phyloP scores from a whole-genome alignment of 225 moss, liverwort and hornwort genomes.

The Rhytidiadelphus loreus region DNA sequence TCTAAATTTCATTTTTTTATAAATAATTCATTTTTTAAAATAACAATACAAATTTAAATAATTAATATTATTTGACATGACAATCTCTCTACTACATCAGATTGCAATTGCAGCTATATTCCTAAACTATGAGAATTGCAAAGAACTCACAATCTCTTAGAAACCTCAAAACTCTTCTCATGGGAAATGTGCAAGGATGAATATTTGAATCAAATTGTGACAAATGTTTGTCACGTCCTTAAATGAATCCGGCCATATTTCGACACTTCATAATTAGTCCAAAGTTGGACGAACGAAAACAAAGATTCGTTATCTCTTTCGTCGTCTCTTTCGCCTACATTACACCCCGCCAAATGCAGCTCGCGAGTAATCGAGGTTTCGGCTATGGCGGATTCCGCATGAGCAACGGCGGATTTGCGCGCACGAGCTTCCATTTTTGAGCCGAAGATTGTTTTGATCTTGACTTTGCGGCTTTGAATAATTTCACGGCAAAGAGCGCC shows the following conservation, averaged over 20 bases:
- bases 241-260: neutral
- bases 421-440: neutral
- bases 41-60: too few relatives aligned
- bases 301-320: neutral
- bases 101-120: too few relatives aligned
- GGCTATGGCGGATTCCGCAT: conserved; percentile 2
- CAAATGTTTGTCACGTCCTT: neutral
- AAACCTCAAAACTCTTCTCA: too few relatives aligned
- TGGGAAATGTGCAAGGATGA: neutral
- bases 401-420: neutral
- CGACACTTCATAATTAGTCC: neutral
- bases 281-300: neutral
- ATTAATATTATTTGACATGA: too few relatives aligned
- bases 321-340: neutral
- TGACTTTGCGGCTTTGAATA: too few relatives aligned
- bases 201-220: neutral
- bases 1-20: too few relatives aligned
- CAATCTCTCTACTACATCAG: too few relatives aligned
- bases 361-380: neutral
- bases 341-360: neutral
- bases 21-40: too few relatives aligned
- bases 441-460: neutral
- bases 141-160: too few relatives aligned
- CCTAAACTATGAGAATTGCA: too few relatives aligned
- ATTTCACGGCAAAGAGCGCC: neutral